phyloP scores from a whole-genome alignment of 257 asterid genomes.

The Solanum dulcamara region DNA sequence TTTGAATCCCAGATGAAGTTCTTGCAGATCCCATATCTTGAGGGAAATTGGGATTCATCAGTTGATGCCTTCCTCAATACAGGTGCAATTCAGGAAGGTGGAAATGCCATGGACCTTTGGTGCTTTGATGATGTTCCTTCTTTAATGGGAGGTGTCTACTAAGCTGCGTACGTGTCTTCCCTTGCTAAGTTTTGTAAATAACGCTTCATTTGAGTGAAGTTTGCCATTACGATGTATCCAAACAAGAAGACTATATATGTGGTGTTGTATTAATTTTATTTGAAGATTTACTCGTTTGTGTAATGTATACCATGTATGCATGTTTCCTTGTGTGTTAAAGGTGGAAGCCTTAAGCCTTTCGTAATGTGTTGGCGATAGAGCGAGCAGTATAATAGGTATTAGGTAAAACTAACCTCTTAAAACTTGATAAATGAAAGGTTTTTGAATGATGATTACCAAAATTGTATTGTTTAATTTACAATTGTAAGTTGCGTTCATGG shows the following conservation, averaged over 20 bases:
- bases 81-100: conserved; percentile 42
- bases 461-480: not conserved
- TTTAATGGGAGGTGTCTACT: conserved; percentile 45
- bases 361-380: conserved; percentile 9
- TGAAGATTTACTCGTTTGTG: not conserved
- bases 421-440: conserved; percentile 5
- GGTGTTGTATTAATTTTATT: not conserved
- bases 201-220: conserved; percentile 55
- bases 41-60: conserved; percentile 68
- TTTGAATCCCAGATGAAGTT: conserved; percentile 64
- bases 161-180: conserved; percentile 4
- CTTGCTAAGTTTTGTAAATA: conserved; percentile 43
- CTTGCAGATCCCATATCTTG: conserved; percentile 55
- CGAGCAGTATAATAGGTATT: conserved; percentile 28
- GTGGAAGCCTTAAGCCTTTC: conserved; percentile 41
- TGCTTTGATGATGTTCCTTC: conserved; percentile 49
- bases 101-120: conserved; percentile 65
- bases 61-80: conserved; percentile 59
- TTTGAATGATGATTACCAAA: not conserved
- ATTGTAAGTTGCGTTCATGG: not conserved
- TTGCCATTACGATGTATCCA: not conserved
- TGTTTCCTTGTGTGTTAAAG: conserved; percentile 7
- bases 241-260: not conserved
- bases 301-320: not conserved
- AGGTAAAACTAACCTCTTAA: conserved; percentile 17